Conservation (phyloP, 2,329 filamentous ascomycete species). For the Aspergillus aculeatus region DNA sequence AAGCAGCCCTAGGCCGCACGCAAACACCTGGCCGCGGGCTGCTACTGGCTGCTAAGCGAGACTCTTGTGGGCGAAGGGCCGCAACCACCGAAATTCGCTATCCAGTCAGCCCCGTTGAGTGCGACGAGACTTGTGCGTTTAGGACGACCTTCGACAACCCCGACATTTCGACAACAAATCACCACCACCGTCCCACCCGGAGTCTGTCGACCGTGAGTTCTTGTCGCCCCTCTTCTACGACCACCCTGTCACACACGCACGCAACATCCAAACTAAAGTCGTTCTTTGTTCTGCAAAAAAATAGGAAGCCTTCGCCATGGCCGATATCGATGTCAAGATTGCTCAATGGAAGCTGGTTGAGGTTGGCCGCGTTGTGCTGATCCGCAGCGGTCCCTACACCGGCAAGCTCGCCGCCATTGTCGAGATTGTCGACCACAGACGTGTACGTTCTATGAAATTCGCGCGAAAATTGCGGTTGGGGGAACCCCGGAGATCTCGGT, state of each 20-base stretch:
- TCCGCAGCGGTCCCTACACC: conserved; percentile 76
- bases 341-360: conserved; percentile 94
- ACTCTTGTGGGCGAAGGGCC: conserved; percentile 36
- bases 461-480: neutral
- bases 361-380: conserved; percentile 94
- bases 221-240: conserved; percentile 11
- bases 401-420: conserved; percentile 92
- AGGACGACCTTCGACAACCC: conserved; percentile 39
- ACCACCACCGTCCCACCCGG: conserved; percentile 35
- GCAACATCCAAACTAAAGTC: conserved; percentile 26
- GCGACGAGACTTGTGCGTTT: conserved; percentile 34
- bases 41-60: conserved; percentile 44
- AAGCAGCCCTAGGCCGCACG: conserved; percentile 38
- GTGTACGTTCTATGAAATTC: conserved; percentile 67
- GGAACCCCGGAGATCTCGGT: neutral
- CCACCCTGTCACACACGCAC: conserved; percentile 9
- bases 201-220: conserved; percentile 45
- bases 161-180: conserved; percentile 43
- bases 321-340: conserved; percentile 76
- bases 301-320: conserved; percentile 69
- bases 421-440: conserved; percentile 99
- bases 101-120: conserved; percentile 16
- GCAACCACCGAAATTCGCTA: conserved; percentile 41
- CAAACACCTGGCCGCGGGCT: conserved; percentile 17
- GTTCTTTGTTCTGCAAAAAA: conserved; percentile 22